phyloP scores from a whole-genome alignment of 1,284 basidiomycete genomes.

The Ustilago tritici region DNA sequence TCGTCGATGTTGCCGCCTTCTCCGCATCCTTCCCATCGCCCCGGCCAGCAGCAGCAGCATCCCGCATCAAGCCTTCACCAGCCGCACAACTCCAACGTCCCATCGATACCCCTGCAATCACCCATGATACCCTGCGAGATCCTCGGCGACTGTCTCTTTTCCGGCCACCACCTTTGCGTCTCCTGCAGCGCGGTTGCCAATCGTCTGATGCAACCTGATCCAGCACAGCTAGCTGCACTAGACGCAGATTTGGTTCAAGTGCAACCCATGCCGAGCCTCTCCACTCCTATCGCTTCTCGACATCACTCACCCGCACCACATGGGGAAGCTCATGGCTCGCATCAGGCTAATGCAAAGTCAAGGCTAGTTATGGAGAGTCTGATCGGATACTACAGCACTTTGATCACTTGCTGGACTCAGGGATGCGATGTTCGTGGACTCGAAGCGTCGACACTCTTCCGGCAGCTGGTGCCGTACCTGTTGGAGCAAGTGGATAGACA shows the following conservation, averaged over 20 bases:
- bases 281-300: slow-evolving; percentile 33
- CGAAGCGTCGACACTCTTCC: slow-evolving; percentile 36
- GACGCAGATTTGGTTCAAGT: slow-evolving; percentile 32
- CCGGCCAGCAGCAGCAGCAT: slow-evolving; percentile 7
- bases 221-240: slow-evolving; percentile 24
- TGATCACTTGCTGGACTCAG: slow-evolving; percentile 46
- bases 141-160: slow-evolving; percentile 48
- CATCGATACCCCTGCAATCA: slow-evolving; percentile 6
- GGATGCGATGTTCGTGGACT: slow-evolving; percentile 45
- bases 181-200: slow-evolving; percentile 43
- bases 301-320: slow-evolving; percentile 24
- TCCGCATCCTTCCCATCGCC: slow-evolving; percentile 4
- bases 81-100: neutral
- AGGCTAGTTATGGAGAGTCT: slow-evolving; percentile 40
- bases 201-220: slow-evolving; percentile 41
- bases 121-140: slow-evolving; percentile 31
- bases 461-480: slow-evolving; percentile 35
- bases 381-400: slow-evolving; percentile 46
- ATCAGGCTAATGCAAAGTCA: slow-evolving; percentile 27
- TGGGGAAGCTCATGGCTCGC: neutral
- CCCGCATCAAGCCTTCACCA: neutral
- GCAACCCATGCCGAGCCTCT: slow-evolving; percentile 36
- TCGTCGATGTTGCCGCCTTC: slow-evolving; percentile 15
- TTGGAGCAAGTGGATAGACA: slow-evolving; percentile 32
- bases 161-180: slow-evolving; percentile 31